Conservation (phyloP, 179 eudicot species). For the Beta lomatogona region DNA sequence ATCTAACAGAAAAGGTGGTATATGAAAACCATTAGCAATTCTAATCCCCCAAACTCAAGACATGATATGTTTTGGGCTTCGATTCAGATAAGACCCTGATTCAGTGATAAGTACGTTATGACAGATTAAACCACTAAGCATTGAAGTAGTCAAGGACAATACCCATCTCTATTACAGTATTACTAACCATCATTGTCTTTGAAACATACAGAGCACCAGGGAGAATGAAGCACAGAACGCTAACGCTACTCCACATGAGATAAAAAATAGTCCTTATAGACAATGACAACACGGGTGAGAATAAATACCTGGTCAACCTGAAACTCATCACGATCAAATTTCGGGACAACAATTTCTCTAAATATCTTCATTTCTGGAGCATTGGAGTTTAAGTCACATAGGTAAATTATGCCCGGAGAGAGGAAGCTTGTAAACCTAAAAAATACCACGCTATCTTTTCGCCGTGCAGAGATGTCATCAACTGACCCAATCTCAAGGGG, state of each 20-base stretch:
- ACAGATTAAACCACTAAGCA: neutral
- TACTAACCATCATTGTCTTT: neutral
- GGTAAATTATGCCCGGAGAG: slow-evolving; percentile 79
- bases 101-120: no score
- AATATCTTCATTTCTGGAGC: slow-evolving; percentile 73
- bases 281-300: neutral
- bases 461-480: slow-evolving; percentile 62
- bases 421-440: slow-evolving; percentile 83
- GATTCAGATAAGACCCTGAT: neutral
- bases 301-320: slow-evolving; percentile 71
- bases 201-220: neutral
- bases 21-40: neutral
- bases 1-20: neutral
- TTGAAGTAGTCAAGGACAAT: neutral
- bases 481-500: slow-evolving; percentile 92
- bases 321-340: slow-evolving; percentile 81
- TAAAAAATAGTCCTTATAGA: neutral
- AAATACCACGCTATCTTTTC: slow-evolving; percentile 66
- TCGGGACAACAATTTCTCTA: slow-evolving; percentile 78
- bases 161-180: neutral
- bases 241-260: neutral
- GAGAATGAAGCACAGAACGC: neutral
- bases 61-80: neutral
- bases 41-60: neutral
- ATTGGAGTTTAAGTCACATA: slow-evolving; percentile 57